phyloP scores from a whole-genome alignment of 179 eudicot species.

The Dionaea muscipula region DNA sequence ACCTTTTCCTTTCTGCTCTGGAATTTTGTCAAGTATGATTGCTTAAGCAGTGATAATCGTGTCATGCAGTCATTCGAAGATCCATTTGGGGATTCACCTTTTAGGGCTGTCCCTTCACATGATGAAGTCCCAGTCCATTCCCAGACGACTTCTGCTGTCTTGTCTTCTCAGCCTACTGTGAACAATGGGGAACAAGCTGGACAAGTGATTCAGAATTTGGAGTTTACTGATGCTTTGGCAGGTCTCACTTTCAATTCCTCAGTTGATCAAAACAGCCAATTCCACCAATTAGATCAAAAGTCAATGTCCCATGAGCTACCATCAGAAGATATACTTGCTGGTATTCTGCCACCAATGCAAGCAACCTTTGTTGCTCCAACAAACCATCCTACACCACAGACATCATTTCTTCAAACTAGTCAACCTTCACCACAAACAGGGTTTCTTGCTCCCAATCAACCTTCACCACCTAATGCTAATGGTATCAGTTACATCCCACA shows the following conservation, averaged over 20 bases:
- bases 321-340: constrained; percentile 69
- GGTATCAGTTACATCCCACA: constrained; percentile 38
- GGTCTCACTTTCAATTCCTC: constrained; percentile 1
- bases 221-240: not conserved
- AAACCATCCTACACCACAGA: constrained; percentile 17
- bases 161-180: constrained; percentile 32
- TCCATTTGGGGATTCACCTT: constrained; percentile 95
- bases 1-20: not conserved
- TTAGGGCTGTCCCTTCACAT: constrained; percentile 54
- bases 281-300: not conserved
- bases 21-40: constrained; percentile 1
- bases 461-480: constrained; percentile 3
- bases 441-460: not conserved
- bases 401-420: constrained; percentile 24
- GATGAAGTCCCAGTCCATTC: constrained; percentile 32
- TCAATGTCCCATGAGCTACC: constrained; percentile 6
- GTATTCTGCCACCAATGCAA: constrained; percentile 61
- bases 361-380: constrained; percentile 23
- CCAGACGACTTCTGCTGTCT: constrained; percentile 21
- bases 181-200: constrained; percentile 27
- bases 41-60: not conserved
- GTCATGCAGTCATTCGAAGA: constrained; percentile 73
- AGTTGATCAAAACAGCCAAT: not conserved
- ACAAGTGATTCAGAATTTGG: constrained; percentile 17
- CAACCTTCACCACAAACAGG: constrained; percentile 14